A percentile compares a stretch with the other conserved stretches of the same genome.
phyloP scores from a whole-genome alignment of 2,329 filamentous ascomycete species.

The Aureobasidium sp. region DNA sequence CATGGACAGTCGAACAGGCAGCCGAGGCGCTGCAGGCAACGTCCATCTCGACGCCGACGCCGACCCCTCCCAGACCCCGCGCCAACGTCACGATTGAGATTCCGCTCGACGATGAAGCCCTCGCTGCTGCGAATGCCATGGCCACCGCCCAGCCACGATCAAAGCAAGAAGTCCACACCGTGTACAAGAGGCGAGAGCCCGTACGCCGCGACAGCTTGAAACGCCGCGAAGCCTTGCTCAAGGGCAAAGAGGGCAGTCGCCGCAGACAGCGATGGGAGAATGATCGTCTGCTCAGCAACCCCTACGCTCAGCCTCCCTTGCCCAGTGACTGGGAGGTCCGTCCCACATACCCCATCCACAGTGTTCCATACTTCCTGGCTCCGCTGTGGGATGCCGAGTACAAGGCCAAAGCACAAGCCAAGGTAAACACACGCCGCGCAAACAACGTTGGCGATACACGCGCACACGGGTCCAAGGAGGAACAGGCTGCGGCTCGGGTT shows the following conservation, averaged over 20 bases:
- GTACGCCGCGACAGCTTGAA: slow-evolving; percentile 56
- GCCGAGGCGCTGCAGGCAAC: slow-evolving; percentile 37
- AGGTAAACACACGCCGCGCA: slow-evolving; percentile 16
- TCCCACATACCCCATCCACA: slow-evolving; percentile 70
- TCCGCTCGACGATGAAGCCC: slow-evolving; percentile 56
- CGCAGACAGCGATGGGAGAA: slow-evolving; percentile 92
- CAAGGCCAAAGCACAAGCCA: slow-evolving; percentile 32
- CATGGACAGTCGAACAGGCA: slow-evolving; percentile 42
- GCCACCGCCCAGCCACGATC: slow-evolving; percentile 13
- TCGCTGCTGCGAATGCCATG: slow-evolving; percentile 18
- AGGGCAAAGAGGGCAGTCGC: slow-evolving; percentile 84
- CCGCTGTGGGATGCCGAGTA: slow-evolving; percentile 68
- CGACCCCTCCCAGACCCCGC: slow-evolving; percentile 26
- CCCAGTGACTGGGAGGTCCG: slow-evolving; percentile 76
- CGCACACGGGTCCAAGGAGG: slow-evolving; percentile 31
- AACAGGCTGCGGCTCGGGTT: slow-evolving; percentile 47
- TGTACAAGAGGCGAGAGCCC: slow-evolving; percentile 47
- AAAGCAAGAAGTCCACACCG: slow-evolving; percentile 36
- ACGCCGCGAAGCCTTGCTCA: slow-evolving; percentile 67
- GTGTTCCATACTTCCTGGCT: slow-evolving; percentile 83
- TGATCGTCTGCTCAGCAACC: slow-evolving; percentile 80
- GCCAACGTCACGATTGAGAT: slow-evolving; percentile 64
- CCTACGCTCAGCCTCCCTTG: slow-evolving; percentile 74
- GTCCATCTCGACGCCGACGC: slow-evolving; percentile 32
- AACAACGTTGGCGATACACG: slow-evolving; percentile 24